Percentiles rank a stretch among this genome's conserved stretches.
These are phyloP conservation scores for Boletus sp. DNA, from an alignment of 768 basidiomycete species.

Conservation along the genomic window DNA sequence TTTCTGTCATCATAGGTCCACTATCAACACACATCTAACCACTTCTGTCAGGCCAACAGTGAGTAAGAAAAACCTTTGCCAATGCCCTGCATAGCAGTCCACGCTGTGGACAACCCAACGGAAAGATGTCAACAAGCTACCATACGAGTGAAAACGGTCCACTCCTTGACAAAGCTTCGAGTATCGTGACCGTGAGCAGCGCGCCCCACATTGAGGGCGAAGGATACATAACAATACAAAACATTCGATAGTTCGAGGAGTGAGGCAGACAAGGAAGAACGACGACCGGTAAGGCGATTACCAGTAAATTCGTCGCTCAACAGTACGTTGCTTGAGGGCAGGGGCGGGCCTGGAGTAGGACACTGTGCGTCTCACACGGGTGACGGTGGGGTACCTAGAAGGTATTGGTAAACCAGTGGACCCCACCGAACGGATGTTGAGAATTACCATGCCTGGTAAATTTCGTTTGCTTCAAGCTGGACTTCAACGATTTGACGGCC, in stretches of 20 bases:
- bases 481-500: constrained; percentile 83
- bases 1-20: constrained; percentile 10
- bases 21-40: constrained; percentile 21
- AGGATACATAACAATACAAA: constrained; percentile 36
- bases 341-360: constrained; percentile 52
- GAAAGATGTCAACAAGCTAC: constrained; percentile 13
- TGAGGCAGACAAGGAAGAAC: neutral
- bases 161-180: constrained; percentile 53
- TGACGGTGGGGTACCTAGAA: constrained; percentile 71
- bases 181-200: constrained; percentile 41
- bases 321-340: constrained; percentile 48
- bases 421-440: neutral
- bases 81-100: constrained; percentile 22
- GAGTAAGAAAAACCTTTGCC: constrained; percentile 7
- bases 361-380: constrained; percentile 73
- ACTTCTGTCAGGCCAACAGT: constrained; percentile 8
- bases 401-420: constrained; percentile 4
- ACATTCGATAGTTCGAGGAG: constrained; percentile 21
- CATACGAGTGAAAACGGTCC: constrained; percentile 16
- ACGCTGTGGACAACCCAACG: constrained; percentile 12
- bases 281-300: constrained; percentile 32
- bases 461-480: constrained; percentile 66
- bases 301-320: constrained; percentile 79
- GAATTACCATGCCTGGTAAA: constrained; percentile 66
- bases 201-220: neutral